Evolutionary conservation across 225 moss, liverwort and hornwort species (phyloP).

Genomic region (Polytrichum commune): DNA sequence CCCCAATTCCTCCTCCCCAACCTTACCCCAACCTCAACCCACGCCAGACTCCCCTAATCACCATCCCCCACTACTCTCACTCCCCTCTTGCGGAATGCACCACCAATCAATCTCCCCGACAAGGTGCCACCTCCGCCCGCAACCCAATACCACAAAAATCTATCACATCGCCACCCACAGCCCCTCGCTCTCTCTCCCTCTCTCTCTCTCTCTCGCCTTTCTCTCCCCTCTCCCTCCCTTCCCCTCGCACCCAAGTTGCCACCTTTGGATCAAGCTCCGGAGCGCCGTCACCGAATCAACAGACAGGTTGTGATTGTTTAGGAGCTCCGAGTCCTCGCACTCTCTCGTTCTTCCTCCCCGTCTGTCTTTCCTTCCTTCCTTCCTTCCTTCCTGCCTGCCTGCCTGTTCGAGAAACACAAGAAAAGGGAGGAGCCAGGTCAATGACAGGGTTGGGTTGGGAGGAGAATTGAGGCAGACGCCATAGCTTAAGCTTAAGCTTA

Average conservation of each 20-base stretch:
- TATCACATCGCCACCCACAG: neutral
- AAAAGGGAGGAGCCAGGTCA: neutral
- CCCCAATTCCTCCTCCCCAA: neutral
- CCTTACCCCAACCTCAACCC: neutral
- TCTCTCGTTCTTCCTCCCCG: no score
- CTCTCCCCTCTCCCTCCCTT: no score
- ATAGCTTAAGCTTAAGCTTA: neutral
- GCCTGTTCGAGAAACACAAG: neutral
- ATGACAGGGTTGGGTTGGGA: neutral
- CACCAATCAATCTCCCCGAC: neutral
- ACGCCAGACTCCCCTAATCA: neutral
- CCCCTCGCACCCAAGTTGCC: neutral
- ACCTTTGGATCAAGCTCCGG: neutral
- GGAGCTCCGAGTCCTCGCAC: neutral
- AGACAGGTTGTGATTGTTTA: neutral
- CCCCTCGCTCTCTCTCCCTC: neutral
- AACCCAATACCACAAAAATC: neutral
- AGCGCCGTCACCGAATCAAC: no score
- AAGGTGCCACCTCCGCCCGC: neutral
- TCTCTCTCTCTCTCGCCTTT: neutral
- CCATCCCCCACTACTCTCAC: neutral
- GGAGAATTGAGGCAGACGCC: neutral
- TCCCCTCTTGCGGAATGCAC: neutral
- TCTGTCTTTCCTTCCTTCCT: no score
- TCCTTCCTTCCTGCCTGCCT: no score